These are phyloP conservation scores for Phoma sp. DNA, from an alignment of 2,329 filamentous ascomycete species.

Conservation along the genomic window DNA sequence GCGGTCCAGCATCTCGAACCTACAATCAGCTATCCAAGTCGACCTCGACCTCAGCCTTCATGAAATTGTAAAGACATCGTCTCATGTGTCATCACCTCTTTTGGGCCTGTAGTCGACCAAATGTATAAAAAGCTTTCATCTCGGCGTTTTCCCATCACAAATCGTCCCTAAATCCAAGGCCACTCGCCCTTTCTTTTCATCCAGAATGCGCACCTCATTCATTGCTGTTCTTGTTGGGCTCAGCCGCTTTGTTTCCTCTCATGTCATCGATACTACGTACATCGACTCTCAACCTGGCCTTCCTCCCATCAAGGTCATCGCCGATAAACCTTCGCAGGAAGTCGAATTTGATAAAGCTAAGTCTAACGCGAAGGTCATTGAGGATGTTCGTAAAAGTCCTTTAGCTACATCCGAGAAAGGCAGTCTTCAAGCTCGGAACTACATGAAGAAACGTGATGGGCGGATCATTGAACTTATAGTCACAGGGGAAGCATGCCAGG, in stretches of 20 bases:
- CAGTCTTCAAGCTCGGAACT: neutral
- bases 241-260: neutral
- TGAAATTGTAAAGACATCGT: too few species aligned
- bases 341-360: neutral
- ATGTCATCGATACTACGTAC: neutral
- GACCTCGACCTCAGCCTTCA: too few species aligned
- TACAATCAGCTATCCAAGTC: too few species aligned
- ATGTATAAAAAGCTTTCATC: too few species aligned
- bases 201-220: neutral
- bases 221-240: neutral
- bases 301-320: neutral
- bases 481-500: neutral
- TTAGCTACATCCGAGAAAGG: neutral
- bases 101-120: too few species aligned
- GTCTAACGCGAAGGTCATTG: neutral
- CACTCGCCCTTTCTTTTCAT: too few species aligned
- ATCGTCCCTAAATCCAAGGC: too few species aligned
- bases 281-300: neutral
- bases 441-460: neutral
- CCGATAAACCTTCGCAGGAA: neutral
- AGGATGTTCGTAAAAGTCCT: neutral
- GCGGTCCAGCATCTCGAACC: too few species aligned
- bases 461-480: neutral
- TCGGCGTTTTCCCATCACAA: too few species aligned
- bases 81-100: too few species aligned